Evolutionary conservation across 23 red algal genomes (phyloP), one percentile per base, ranked within the genome.

Genomic region (Porphyridium purpureum): DNA sequence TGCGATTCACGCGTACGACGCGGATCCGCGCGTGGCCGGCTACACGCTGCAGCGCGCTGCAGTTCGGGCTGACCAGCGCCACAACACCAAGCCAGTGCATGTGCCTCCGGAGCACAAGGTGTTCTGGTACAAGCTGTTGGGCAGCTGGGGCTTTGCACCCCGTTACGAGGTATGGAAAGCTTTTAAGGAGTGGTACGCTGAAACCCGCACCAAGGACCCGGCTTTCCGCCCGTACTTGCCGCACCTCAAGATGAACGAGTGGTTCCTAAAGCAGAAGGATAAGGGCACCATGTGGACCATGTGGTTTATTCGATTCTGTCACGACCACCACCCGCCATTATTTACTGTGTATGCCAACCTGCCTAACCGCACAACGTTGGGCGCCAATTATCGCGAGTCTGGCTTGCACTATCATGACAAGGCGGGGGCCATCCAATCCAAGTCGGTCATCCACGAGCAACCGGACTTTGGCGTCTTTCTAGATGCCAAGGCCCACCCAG

Each of bases 61-160:
- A 20, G 41, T 81, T 26, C 61, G 74, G 55, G 41, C 59, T 60
- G 51, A 51, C 52, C 24, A 81, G 62, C 52, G 74, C 61, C 2
- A 49, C 60, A 5, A 63, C 74, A 32, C 50, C 47, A 21, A 63
- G 74, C 24, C 29, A 7, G 31, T 81, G 64, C 47, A 42, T 26
- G 57, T 81, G 27, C 50, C 72, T 8, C 24, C 4, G 4, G 41
- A 66, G 21, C 50, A 68, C 28, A 33, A 50, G 1, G 62, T 81
- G 7, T 81, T 50, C 35, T 68, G 61, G 36, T 81, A 69, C 42
- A 57, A 54, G 20, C 55, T 81, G 23, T 17, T 81, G 5, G 74
- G 74, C 19, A 67, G 62, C 8, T 81, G 74, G 74, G 74, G 74
- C 24, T 81, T 81, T 60, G 59, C 74, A 15, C 74, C 74, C 21